A percentile compares a stretch with the other conserved stretches of the same genome.
Evolutionary conservation across 768 basidiomycete species (phyloP).

Genomic region (Russula sp.): DNA sequence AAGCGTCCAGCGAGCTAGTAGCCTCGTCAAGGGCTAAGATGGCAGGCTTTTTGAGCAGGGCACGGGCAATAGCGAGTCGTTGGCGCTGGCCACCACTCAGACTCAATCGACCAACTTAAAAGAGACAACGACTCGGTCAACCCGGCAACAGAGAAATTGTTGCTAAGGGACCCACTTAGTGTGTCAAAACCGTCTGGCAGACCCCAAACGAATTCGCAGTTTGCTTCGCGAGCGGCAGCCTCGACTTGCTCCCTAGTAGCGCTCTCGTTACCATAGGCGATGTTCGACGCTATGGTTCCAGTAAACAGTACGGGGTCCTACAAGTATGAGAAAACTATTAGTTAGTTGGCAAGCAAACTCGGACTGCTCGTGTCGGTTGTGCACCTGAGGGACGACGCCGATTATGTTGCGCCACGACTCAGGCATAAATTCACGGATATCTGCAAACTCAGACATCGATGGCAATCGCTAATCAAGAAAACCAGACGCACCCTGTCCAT

Average conservation of each 20-base stretch:
- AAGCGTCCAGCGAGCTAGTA: slow-evolving; percentile 83
- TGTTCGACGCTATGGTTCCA: slow-evolving; percentile 93
- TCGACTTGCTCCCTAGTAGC: slow-evolving; percentile 84
- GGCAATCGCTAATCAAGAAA: slow-evolving; percentile 8
- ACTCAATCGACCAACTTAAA: slow-evolving; percentile 62
- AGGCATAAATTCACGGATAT: slow-evolving; percentile 82
- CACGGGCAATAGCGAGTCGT: slow-evolving; percentile 79
- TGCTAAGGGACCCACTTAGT: slow-evolving; percentile 54
- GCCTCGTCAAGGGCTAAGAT: slow-evolving; percentile 90
- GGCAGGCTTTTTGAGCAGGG: slow-evolving; percentile 82
- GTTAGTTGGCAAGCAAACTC: background rate
- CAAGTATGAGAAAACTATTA: background rate
- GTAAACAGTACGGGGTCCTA: slow-evolving; percentile 85
- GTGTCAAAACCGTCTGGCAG: slow-evolving; percentile 95
- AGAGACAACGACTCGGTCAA: background rate
- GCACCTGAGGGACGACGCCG: slow-evolving; percentile 86
- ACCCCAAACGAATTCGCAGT: slow-evolving; percentile 95
- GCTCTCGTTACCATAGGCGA: slow-evolving; percentile 76
- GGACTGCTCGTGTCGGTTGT: slow-evolving; percentile 2
- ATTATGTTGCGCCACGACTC: slow-evolving; percentile 87
- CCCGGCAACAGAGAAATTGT: background rate
- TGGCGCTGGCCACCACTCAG: slow-evolving; percentile 80
- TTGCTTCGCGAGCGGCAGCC: slow-evolving; percentile 82
- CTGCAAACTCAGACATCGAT: slow-evolving; percentile 39
- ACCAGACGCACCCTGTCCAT: slow-evolving; percentile 65